These are phyloP conservation scores for Pseudopyricularia javanii DNA, from an alignment of 2,329 filamentous ascomycete genomes.

Conservation along the genomic window DNA sequence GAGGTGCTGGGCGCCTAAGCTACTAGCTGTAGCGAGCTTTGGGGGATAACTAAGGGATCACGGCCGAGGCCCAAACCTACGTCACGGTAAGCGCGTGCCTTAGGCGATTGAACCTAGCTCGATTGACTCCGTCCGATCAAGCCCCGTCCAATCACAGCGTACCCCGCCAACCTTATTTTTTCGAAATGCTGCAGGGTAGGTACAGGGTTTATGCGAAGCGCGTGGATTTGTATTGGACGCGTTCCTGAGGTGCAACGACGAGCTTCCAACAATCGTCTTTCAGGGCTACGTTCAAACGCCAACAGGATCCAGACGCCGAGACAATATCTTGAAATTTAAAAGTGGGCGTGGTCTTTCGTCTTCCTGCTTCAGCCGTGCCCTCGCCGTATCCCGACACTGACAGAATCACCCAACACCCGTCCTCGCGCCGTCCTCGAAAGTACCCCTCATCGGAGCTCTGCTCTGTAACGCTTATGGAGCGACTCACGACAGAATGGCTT, in stretches of 20 bases:
- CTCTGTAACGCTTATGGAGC: constrained; percentile 6
- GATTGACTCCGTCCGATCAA: background rate
- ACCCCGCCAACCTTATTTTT: constrained; percentile 1
- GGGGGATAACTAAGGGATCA: background rate
- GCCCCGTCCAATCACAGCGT: background rate
- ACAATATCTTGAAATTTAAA: too few species aligned
- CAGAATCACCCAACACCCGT: too few species aligned
- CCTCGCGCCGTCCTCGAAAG: background rate
- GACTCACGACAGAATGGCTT: constrained; percentile 52
- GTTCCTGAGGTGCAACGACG: background rate
- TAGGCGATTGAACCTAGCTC: background rate
- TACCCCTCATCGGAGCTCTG: background rate
- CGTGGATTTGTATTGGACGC: background rate
- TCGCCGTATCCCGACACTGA: background rate
- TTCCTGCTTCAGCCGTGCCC: background rate
- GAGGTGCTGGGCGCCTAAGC: background rate
- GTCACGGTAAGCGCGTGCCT: constrained; percentile 2
- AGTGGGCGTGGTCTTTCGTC: background rate
- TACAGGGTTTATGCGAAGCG: background rate
- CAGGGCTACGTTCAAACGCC: too few species aligned
- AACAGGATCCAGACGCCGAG: too few species aligned
- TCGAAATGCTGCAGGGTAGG: background rate
- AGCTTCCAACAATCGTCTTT: background rate
- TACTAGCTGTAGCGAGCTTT: background rate
- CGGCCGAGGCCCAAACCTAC: constrained; percentile 3